Evolutionary conservation across 2,329 filamentous ascomycete species (phyloP).

Genomic region (Sordariomycetes sp.): DNA sequence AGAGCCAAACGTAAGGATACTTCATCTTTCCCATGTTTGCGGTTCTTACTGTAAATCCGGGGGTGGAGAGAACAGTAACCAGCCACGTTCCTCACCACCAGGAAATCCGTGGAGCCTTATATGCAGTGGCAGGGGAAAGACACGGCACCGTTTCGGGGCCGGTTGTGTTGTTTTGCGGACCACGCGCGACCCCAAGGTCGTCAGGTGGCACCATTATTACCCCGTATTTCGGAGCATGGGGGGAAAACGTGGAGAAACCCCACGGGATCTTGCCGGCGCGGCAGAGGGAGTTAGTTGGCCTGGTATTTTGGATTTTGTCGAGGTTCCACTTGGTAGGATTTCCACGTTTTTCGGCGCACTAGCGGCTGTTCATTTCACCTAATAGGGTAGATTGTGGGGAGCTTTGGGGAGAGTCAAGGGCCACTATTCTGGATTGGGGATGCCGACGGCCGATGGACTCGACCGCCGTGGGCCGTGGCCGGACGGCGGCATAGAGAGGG

Average conservation of each 20-base stretch:
- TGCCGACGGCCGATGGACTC: background rate
- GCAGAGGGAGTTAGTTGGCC: background rate
- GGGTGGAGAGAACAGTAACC: background rate
- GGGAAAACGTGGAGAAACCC: background rate
- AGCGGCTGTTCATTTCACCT: background rate
- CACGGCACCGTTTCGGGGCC: too few relatives aligned
- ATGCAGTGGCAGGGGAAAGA: background rate
- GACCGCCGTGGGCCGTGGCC: background rate
- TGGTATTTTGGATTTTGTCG: background rate
- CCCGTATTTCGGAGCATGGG: background rate
- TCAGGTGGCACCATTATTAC: background rate
- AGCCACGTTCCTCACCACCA: too few relatives aligned
- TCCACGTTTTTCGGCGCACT: background rate
- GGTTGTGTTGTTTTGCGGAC: too few relatives aligned
- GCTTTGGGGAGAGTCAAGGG: background rate
- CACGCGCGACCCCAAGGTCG: too few relatives aligned
- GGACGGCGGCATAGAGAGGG: background rate
- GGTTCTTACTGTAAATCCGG: background rate
- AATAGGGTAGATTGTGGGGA: background rate
- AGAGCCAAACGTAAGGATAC: constrained; percentile 18
- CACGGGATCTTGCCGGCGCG: background rate
- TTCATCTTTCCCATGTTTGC: constrained; percentile 11
- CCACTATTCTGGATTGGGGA: background rate
- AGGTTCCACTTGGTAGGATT: background rate
- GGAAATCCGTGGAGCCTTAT: background rate